phyloP scores from a whole-genome alignment of 2,329 filamentous ascomycete genomes.

The Pseudogymnoascus sp. region DNA sequence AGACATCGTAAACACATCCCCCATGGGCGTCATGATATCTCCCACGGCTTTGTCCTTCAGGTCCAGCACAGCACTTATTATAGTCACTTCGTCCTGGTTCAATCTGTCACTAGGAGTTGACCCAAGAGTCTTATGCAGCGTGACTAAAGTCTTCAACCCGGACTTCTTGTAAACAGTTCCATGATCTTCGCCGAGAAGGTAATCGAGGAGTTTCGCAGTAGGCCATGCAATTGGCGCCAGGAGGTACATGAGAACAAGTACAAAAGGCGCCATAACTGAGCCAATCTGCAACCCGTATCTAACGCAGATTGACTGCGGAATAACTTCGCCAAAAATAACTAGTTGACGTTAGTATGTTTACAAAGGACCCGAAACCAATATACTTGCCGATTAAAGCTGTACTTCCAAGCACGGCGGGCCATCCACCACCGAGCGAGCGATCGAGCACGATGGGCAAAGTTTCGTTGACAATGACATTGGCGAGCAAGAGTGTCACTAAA shows the following conservation, averaged over 20 bases:
- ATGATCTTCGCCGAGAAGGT: constrained; percentile 83
- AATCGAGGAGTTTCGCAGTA: constrained; percentile 87
- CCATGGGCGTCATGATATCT: constrained; percentile 97
- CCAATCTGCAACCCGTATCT: constrained; percentile 90
- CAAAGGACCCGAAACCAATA: constrained; percentile 20
- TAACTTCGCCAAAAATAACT: constrained; percentile 96
- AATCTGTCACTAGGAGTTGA: constrained; percentile 75
- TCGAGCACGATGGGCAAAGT: constrained; percentile 89
- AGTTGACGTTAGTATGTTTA: constrained; percentile 16
- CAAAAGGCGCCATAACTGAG: constrained; percentile 77
- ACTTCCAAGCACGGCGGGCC: constrained; percentile 83
- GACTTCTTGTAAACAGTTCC: constrained; percentile 95
- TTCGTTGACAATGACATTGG: constrained; percentile 96
- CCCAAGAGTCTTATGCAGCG: constrained; percentile 74
- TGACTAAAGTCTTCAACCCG: constrained; percentile 87
- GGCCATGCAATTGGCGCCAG: constrained; percentile 85
- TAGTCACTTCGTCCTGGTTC: constrained; percentile 96
- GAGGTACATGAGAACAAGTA: constrained; percentile 81
- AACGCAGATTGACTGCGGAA: constrained; percentile 90
- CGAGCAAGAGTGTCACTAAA: constrained; percentile 79
- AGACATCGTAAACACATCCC: constrained; percentile 94
- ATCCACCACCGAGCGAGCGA: constrained; percentile 81
- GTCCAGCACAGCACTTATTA: constrained; percentile 93
- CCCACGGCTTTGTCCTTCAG: constrained; percentile 93
- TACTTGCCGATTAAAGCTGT: constrained; percentile 76